phyloP scores from a whole-genome alignment of 2,329 filamentous ascomycete species.

The Diaporthe citrichinensis region DNA sequence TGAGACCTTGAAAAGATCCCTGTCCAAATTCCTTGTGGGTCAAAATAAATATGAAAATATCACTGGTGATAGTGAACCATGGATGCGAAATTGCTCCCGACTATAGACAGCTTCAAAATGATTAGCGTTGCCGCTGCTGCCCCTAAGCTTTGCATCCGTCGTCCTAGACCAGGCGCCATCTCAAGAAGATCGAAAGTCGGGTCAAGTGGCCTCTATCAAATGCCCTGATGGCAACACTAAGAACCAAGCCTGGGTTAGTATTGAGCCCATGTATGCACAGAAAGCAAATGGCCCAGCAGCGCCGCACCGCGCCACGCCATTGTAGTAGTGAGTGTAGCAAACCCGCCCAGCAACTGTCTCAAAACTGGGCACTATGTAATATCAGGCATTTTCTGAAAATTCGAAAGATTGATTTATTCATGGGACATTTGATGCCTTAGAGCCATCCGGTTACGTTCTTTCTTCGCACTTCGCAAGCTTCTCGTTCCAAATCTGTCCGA shows the following conservation, averaged over 20 bases:
- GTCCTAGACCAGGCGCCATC: background rate
- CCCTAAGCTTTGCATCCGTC: background rate
- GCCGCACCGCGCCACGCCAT: no score
- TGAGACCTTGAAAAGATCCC: background rate
- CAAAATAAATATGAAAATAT: background rate
- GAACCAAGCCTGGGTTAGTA: background rate
- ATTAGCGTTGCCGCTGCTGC: background rate
- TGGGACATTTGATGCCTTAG: background rate
- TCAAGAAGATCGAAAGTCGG: background rate
- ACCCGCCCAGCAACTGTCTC: background rate
- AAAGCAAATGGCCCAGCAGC: background rate
- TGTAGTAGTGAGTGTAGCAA: background rate
- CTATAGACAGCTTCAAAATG: background rate
- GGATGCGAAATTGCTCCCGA: background rate
- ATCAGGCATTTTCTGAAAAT: background rate
- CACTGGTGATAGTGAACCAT: no score
- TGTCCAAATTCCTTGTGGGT: background rate
- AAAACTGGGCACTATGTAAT: background rate
- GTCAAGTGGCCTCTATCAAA: background rate
- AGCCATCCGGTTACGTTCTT: background rate
- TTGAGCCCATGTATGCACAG: background rate
- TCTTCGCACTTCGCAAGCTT: background rate
- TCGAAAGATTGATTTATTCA: no score
- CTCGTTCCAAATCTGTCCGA: background rate
- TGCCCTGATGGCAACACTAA: background rate